Conservation (phyloP, 2,329 filamentous ascomycete species). For the Aspergillus tubingensis region DNA sequence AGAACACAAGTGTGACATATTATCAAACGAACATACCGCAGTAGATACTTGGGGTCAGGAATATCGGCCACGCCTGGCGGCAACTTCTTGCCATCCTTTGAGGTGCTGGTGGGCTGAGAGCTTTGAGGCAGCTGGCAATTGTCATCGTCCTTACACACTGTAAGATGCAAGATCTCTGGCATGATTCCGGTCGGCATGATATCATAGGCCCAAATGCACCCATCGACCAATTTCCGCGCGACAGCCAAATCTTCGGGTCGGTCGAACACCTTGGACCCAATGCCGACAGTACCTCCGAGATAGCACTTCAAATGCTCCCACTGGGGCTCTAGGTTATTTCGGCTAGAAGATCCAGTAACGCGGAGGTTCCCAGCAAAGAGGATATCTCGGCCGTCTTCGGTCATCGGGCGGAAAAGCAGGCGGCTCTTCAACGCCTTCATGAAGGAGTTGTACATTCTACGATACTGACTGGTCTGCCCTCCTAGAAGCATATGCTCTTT, state of each 20-base stretch:
- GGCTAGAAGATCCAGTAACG: constrained; percentile 17
- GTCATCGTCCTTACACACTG: constrained; percentile 49
- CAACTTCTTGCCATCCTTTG: constrained; percentile 20
- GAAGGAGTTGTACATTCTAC: constrained; percentile 45
- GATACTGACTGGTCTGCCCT: constrained; percentile 44
- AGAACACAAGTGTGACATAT: not conserved
- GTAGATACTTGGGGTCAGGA: constrained; percentile 31
- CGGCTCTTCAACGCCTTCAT: constrained; percentile 43
- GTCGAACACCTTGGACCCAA: constrained; percentile 60
- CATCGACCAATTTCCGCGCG: constrained; percentile 59
- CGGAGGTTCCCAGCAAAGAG: constrained; percentile 42
- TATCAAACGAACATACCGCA: constrained; percentile 26
- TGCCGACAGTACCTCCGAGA: constrained; percentile 62
- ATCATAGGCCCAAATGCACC: constrained; percentile 64
- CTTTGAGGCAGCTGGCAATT: constrained; percentile 40
- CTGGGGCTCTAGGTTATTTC: constrained; percentile 34
- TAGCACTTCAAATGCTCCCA: constrained; percentile 63
- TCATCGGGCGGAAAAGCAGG: constrained; percentile 50
- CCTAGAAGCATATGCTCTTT: constrained; percentile 52
- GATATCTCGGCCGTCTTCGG: constrained; percentile 40
- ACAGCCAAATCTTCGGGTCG: constrained; percentile 57
- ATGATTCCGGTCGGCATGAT: constrained; percentile 60
- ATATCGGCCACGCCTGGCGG: constrained; percentile 33
- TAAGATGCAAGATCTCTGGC: constrained; percentile 59
- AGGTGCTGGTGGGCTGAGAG: constrained; percentile 12